These are phyloP conservation scores for Cafeteria roenbergensis DNA, from an alignment of 108 stramenopile genomes.

Conservation along the genomic window DNA sequence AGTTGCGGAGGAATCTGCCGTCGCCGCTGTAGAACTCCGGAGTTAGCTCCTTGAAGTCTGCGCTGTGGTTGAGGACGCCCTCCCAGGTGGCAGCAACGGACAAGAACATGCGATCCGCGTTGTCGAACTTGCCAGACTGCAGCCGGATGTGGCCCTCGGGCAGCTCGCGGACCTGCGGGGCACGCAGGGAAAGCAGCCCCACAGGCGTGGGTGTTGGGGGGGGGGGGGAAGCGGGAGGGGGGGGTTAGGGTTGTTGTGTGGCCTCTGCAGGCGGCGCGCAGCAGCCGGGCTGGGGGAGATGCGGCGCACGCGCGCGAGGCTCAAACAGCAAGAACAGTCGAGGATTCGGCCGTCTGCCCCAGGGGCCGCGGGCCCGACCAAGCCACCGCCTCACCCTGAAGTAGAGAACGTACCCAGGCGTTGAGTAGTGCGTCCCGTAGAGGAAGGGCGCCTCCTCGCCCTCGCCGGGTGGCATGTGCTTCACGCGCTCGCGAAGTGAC, in stretches of 20 bases:
- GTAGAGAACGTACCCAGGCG: slow-evolving; percentile 93
- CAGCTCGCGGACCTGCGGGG: slow-evolving; percentile 74
- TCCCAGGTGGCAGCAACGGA: slow-evolving; percentile 58
- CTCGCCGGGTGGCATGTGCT: slow-evolving; percentile 26
- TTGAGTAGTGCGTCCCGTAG: slow-evolving; percentile 86
- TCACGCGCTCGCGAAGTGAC: slow-evolving; percentile 22
- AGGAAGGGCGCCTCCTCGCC: slow-evolving; percentile 57
- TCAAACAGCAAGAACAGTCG: too few species aligned
- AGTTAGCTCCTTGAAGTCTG: slow-evolving; percentile 93
- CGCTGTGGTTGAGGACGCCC: slow-evolving; percentile 66
- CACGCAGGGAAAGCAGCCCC: too few species aligned
- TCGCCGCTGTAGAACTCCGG: slow-evolving; percentile 72
- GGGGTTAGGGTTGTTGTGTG: too few species aligned
- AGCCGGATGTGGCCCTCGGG: slow-evolving; percentile 94
- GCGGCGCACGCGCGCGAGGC: too few species aligned
- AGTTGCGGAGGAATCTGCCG: slow-evolving; percentile 78
- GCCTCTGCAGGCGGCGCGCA: too few species aligned
- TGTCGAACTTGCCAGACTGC: slow-evolving; percentile 91
- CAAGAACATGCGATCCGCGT: slow-evolving; percentile 83
- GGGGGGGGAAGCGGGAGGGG: too few species aligned
- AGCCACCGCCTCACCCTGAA: too few species aligned
- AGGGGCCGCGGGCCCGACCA: too few species aligned
- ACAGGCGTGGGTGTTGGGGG: too few species aligned
- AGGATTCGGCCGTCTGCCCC: too few species aligned
- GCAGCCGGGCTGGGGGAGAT: too few species aligned